phyloP scores from a whole-genome alignment of 2,329 filamentous ascomycete genomes.

The Sclerotiophoma versabilis region DNA sequence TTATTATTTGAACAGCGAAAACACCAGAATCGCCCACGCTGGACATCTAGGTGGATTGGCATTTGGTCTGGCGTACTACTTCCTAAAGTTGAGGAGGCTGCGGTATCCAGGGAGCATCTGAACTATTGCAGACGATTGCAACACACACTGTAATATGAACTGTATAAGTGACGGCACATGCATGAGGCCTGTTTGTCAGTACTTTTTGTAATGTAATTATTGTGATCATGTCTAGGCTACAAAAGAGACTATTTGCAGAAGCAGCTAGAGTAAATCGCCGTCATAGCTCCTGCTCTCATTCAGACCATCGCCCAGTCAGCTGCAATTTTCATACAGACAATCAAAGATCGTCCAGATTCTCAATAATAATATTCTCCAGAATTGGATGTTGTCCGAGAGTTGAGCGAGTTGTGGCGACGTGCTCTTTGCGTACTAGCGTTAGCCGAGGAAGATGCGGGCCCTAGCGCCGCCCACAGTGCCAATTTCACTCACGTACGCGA shows the following conservation, averaged over 20 bases:
- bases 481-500: too few relatives aligned
- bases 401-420: neutral
- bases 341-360: neutral
- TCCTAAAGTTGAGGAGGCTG: conserved; percentile 18
- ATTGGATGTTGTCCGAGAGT: neutral
- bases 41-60: conserved; percentile 55
- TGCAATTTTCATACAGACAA: neutral
- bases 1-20: conserved; percentile 45
- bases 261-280: neutral
- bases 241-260: neutral
- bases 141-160: neutral
- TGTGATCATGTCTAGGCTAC: neutral
- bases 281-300: neutral
- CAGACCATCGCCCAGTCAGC: neutral
- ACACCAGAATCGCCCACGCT: conserved; percentile 47
- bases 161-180: neutral
- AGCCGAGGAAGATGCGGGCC: neutral
- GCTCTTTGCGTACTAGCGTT: neutral
- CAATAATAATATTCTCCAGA: neutral
- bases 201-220: too few relatives aligned
- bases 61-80: conserved; percentile 49
- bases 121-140: neutral
- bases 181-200: neutral
- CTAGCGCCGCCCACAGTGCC: too few relatives aligned
- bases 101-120: conserved; percentile 8